A percentile compares a stretch with the other conserved stretches of the same genome.
phyloP scores from a whole-genome alignment of 148 eudicot species.

The Silene latifolia region DNA sequence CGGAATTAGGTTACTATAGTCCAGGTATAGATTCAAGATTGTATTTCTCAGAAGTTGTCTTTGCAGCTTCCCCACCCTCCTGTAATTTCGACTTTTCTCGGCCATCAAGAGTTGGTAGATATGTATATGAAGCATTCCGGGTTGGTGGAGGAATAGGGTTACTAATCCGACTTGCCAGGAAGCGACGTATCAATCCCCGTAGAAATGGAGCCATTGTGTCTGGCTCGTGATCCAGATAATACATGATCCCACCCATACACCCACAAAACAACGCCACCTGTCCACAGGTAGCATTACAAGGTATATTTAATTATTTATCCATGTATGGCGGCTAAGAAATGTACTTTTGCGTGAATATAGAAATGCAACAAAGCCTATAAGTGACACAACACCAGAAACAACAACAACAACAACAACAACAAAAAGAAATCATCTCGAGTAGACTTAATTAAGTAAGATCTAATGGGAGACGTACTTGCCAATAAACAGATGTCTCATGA shows the following conservation, averaged over 20 bases:
- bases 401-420: background rate
- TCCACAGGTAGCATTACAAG: background rate
- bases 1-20: slow-evolving; percentile 38
- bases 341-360: background rate
- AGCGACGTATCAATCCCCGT: slow-evolving; percentile 79
- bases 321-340: background rate
- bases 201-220: slow-evolving; percentile 95
- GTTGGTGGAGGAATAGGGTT: slow-evolving; percentile 57
- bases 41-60: slow-evolving; percentile 52
- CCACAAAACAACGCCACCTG: slow-evolving; percentile 94
- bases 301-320: no score
- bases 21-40: slow-evolving; percentile 87
- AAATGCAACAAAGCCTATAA: background rate
- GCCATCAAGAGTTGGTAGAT: slow-evolving; percentile 59
- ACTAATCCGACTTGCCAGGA: slow-evolving; percentile 85
- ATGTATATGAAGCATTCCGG: slow-evolving; percentile 55
- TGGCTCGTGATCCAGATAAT: slow-evolving; percentile 86
- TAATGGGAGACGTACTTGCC: background rate
- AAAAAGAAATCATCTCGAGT: background rate
- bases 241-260: slow-evolving; percentile 96
- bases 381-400: background rate
- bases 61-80: slow-evolving; percentile 37
- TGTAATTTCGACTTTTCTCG: slow-evolving; percentile 43
- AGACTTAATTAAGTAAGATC: background rate
- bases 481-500: background rate